phyloP scores from a whole-genome alignment of 768 basidiomycete genomes.

The Pleurotus platypus region DNA sequence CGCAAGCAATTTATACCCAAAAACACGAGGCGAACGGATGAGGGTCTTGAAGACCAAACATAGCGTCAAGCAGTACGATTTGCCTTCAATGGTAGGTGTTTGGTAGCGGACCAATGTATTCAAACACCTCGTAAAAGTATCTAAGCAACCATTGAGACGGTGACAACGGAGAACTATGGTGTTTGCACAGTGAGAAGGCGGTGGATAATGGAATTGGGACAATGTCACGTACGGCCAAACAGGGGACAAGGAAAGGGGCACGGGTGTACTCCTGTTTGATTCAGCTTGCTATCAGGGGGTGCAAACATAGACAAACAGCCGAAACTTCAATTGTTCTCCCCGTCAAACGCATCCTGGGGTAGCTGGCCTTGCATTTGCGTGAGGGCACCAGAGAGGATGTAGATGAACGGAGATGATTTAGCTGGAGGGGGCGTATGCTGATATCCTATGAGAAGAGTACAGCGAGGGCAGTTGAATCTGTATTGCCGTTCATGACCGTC shows the following conservation, averaged over 20 bases:
- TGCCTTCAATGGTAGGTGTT: not conserved
- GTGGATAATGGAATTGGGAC: slow-evolving; percentile 1
- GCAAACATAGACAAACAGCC: slow-evolving; percentile 11
- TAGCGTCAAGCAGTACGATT: not conserved
- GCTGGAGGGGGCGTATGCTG: slow-evolving; percentile 74
- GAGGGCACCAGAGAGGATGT: slow-evolving; percentile 76
- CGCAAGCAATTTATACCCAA: not conserved
- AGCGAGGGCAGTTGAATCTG: slow-evolving; percentile 66
- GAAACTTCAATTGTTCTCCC: slow-evolving; percentile 36
- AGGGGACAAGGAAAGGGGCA: not conserved
- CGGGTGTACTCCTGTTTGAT: not conserved
- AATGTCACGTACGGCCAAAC: not conserved
- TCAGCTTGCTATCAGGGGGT: not conserved
- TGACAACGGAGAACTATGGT: slow-evolving; percentile 1
- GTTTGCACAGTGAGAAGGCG: not conserved
- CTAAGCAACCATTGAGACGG: slow-evolving; percentile 4
- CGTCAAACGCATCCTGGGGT: slow-evolving; percentile 79
- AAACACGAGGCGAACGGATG: not conserved
- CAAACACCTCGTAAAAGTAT: slow-evolving; percentile 4
- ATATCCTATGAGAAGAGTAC: slow-evolving; percentile 68
- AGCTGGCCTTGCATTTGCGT: slow-evolving; percentile 88
- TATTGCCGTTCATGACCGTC: slow-evolving; percentile 76
- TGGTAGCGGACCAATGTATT: not conserved
- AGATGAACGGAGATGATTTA: slow-evolving; percentile 75
- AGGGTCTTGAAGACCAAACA: not conserved